Conservation (phyloP, 116 monocot genomes). For the Phalaenopsis hybrid region DNA sequence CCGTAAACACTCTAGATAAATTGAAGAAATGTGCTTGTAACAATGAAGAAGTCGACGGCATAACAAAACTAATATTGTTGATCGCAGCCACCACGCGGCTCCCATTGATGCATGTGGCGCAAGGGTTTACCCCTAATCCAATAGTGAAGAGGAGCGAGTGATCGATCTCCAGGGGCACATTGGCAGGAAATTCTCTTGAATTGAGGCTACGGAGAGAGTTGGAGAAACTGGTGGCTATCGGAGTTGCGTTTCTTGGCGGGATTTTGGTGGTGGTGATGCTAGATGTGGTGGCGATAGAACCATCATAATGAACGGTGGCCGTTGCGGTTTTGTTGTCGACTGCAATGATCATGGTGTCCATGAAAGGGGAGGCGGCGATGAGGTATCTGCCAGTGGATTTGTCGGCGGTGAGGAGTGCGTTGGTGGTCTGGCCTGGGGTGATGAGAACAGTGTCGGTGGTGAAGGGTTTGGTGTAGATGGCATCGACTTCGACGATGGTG, state of each 20-base stretch:
- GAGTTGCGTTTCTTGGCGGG: conserved; percentile 37
- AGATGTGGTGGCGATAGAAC: not conserved
- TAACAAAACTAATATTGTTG: conserved; percentile 59
- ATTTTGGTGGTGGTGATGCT: conserved; percentile 18
- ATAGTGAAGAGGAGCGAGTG: conserved; percentile 55
- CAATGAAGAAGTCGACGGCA: conserved; percentile 42
- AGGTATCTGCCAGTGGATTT: conserved; percentile 22
- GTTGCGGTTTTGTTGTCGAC: conserved; percentile 46
- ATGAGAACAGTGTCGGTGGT: conserved; percentile 40
- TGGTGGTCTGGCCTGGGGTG: conserved; percentile 64
- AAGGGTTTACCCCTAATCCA: conserved; percentile 52
- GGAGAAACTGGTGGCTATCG: conserved; percentile 23
- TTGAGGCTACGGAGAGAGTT: conserved; percentile 43
- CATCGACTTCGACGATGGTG: conserved; percentile 61
- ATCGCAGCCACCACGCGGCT: conserved; percentile 35
- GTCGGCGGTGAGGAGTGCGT: conserved; percentile 52
- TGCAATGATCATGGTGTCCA: conserved; percentile 28
- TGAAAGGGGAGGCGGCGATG: conserved; percentile 38
- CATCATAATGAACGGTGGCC: conserved; percentile 34
- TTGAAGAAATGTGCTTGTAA: conserved; percentile 48
- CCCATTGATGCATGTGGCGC: conserved; percentile 29
- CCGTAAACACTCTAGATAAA: conserved; percentile 26
- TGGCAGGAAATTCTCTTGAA: conserved; percentile 29
- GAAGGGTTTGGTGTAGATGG: conserved; percentile 56
- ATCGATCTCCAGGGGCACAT: conserved; percentile 38